Evolutionary conservation across 768 basidiomycete species (phyloP), one percentile per base, ranked within the genome.

Genomic region (Boletus huronensis): DNA sequence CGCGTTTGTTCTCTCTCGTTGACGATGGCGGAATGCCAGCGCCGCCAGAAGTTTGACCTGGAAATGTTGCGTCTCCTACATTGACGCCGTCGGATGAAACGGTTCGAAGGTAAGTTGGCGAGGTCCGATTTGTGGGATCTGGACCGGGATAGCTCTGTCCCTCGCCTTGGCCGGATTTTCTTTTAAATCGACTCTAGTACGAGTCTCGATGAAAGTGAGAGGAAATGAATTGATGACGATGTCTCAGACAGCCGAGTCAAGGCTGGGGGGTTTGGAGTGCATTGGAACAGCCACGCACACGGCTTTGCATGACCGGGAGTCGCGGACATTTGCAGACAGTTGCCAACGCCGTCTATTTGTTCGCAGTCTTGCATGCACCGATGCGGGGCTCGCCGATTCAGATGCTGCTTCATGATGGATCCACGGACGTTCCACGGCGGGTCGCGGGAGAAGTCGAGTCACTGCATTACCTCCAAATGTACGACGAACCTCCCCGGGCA

Each of bases 1-100:
- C 28, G 14, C 45, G 52, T 64, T 25, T 51, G 78, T 79, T 60
- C 72, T 80, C 77, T 29, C 63, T 60, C 5, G 72, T 72, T 1
- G 80, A 29, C 13, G 43, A 14, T 1, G 80, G 32, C 16, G 48
- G 17, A 5, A 47, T 43, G 1, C 14, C 29, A 3, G 5, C 7
- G 5, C 39, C 14, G 76, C 52, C 59, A 35, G n/a, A n/a, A n/a
- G 62, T 59, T 34, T 74, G 74, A 47, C 64, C 64, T 17, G 78
- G 75, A 57, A 35, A 55, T 56, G 17, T 17, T 6, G 28, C 14
- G 16, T 42, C 23, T 13, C 29, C 38, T 40, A 1, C 6, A 6
- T 45, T 23, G 2, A 16, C 0, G 10, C 21, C 53, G 35, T 47
- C 11, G 40, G 29, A 6, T 29, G 26, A 39, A 38, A 8, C 25